Conservation (phyloP, 2,329 filamentous ascomycete species). For the Penicillium nordicum region DNA sequence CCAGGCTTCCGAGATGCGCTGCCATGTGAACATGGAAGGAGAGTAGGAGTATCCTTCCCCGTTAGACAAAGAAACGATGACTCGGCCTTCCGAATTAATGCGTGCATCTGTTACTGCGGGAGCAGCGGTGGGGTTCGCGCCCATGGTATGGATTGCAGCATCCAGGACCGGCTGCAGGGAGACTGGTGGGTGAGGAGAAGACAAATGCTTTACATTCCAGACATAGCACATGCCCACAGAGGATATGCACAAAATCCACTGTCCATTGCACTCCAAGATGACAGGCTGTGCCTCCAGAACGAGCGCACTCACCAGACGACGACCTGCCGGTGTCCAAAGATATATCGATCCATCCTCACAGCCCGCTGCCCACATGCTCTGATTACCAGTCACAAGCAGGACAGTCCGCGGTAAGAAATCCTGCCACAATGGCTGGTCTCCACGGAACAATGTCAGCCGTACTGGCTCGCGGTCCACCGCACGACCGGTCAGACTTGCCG, state of each 20-base stretch:
- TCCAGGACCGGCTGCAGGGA: conserved; percentile 87
- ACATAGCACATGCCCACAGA: conserved; percentile 86
- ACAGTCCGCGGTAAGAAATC: conserved; percentile 86
- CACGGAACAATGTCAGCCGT: conserved; percentile 75
- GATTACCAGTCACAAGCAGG: conserved; percentile 85
- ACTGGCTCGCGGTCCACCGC: conserved; percentile 72
- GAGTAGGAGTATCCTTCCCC: conserved; percentile 93
- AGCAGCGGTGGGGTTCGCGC: conserved; percentile 71
- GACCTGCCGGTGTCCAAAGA: conserved; percentile 87
- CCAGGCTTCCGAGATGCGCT: conserved; percentile 93
- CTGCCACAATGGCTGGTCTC: conserved; percentile 82
- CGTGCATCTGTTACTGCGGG: conserved; percentile 88
- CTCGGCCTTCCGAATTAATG: conserved; percentile 79
- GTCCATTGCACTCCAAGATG: conserved; percentile 83
- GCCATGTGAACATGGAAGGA: conserved; percentile 82
- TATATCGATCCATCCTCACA: conserved; percentile 91
- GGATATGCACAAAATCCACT: conserved; percentile 86
- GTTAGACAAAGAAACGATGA: conserved; percentile 88
- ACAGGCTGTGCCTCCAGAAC: conserved; percentile 90
- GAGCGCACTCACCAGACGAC: conserved; percentile 78
- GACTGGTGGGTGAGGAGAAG: conserved; percentile 82
- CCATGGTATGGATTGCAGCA: conserved; percentile 74
- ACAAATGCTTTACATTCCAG: conserved; percentile 83
- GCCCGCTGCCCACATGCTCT: conserved; percentile 85
- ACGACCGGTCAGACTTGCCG: conserved; percentile 57